Percentiles rank a stretch among this genome's conserved stretches.
These are phyloP conservation scores for Dissoconium aciculare DNA, from an alignment of 2,329 filamentous ascomycete genomes.

Conservation along the genomic window DNA sequence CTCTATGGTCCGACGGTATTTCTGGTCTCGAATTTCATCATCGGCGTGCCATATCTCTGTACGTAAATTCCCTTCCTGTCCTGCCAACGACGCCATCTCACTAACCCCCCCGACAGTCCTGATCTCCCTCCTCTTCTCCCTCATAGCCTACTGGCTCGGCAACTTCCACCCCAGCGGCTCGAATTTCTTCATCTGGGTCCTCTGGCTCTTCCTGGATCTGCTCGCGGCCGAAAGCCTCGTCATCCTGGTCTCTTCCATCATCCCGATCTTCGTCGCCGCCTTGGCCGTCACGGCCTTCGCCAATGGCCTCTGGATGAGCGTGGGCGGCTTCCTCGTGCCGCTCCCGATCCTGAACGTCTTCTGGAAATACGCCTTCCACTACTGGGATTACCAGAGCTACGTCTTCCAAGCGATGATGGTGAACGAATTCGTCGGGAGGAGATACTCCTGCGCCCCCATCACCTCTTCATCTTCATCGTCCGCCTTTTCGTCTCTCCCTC, in stretches of 20 bases:
- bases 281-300: constrained; percentile 70
- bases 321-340: constrained; percentile 67
- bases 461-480: too few species aligned
- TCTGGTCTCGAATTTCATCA: constrained; percentile 64
- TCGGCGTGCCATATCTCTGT: constrained; percentile 64
- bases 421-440: constrained; percentile 58
- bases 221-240: constrained; percentile 71
- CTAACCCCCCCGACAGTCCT: constrained; percentile 33
- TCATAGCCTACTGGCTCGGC: constrained; percentile 64
- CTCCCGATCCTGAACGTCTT: constrained; percentile 62
- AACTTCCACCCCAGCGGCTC: constrained; percentile 52
- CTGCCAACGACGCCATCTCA: background rate
- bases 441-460: constrained; percentile 40
- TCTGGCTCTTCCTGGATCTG: constrained; percentile 77
- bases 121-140: constrained; percentile 60
- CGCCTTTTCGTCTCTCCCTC: too few species aligned
- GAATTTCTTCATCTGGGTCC: constrained; percentile 62
- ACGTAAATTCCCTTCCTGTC: constrained; percentile 1
- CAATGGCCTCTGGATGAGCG: constrained; percentile 81
- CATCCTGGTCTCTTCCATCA: constrained; percentile 56
- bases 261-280: constrained; percentile 66
- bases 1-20: constrained; percentile 62
- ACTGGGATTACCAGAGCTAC: constrained; percentile 75
- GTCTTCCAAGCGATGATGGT: constrained; percentile 92
- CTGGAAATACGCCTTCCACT: constrained; percentile 76